Evolutionary conservation across 1,139 yeast genomes (phyloP), one percentile per base, ranked within the genome.

Genomic region (Blastobotrys capitulatus): DNA sequence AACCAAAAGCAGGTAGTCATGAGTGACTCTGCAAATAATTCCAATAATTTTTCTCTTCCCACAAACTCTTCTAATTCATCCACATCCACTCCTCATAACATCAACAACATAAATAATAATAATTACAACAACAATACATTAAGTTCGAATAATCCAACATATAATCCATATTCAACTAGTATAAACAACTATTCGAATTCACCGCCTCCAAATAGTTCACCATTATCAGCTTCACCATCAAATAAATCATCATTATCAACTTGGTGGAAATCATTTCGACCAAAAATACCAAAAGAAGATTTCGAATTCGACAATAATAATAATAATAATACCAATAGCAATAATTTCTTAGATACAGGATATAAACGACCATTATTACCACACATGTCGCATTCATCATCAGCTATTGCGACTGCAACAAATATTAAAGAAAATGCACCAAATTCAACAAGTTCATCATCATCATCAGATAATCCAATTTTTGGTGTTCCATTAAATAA

Each of bases 401-500:
- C 51, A 42, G 50, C 53, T 26, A 44, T 47, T 19, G 46, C 41
- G 13, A 22, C 31, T 19, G 35, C 46, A n/a, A 37, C 41, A 34
- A 22, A 26, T 16, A 6, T 26, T 13, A 38, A 38, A 19, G 27
- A 38, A 19, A 18, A 6, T 40, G 35, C 3, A 7, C 42, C 27
- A 39, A 35, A 16, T 38, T 36, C 25, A 15, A 38, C 19, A 9
- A 38, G 13, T 12, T 13, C 40, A 26, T 20, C 40, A 26, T 19
- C 19, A 19, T 13, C 46, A 27, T 42, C 59, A n/a, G 60, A 58
- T 38, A 54, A 60, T 38, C 67, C 68, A n/a, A 87, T 92, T 47
- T 92, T 92, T 70, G 97, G 97, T n/a, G 90, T 84, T 2, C 79
- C 92, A 1, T 72, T 92, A 29, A 79, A 78, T 22, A 77, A 78